Base-by-base conservation (phyloP, 2,329 filamentous ascomycete species). In the Ophiostoma piceae region DNA sequence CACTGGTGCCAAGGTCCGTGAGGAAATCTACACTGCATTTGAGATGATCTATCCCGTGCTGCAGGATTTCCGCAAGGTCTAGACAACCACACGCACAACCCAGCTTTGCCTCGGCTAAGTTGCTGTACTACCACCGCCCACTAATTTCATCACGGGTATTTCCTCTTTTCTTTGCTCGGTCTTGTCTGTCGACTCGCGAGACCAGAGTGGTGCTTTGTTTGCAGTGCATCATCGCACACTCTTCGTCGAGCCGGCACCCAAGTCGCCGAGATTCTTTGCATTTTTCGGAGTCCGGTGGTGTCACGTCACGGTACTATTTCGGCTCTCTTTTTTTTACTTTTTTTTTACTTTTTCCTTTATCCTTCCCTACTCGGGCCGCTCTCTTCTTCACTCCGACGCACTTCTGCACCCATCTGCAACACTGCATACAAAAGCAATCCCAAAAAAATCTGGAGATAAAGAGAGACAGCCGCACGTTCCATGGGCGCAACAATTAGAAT, bases 31-130 rank as follows among this genome's bases (percentile, higher is more conserved):
- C 78, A 92, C 95, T 79, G 93, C 93, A 60, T 97, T 97, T 77
- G 93, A 97, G 83, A 91, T 96, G 88, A 97, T 97, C 82, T 97
- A 97, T 79, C 94, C 94, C 79, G 94, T 97, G 82, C 84, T 96
- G 78, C 92, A 93, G 16, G 68, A 87, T 79, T 87, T 87, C 82
- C 84, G 84, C 76, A 87, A 87, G 79, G 82, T 86, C 73, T 87
- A 82, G 47, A 26, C 67, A 29, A 19, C 16, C n/a, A 35, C 26
- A 7, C 11, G 26, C 22, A 39, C 43, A 29, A 32, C 9, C 16
- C 19, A 32, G 39, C 37, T 64, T 47, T 26, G 26, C 64, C 12
- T 62, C 22, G 2, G 62, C 41, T 32, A 37, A 65, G 68, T 66
- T 66, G 69, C 65, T 69, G 68, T 69, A 73, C 67, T 71, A 73